A percentile compares a stretch with the other conserved stretches of the same genome.
Conservation (phyloP, 1,139 yeast species). For the Eremothecium gossypii region DNA sequence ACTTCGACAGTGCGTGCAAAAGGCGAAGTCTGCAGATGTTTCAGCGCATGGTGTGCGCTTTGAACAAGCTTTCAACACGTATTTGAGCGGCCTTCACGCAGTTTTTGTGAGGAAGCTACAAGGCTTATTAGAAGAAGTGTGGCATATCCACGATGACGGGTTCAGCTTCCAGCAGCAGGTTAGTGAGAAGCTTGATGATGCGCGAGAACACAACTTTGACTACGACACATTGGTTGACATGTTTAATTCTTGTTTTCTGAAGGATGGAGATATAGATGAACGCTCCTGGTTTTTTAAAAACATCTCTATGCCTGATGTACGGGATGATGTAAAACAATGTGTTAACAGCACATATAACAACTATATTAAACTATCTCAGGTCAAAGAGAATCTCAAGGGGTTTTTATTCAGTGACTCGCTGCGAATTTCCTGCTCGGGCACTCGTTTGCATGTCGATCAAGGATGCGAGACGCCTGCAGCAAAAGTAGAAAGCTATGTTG, state of each 20-base stretch:
- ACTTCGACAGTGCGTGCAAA: slow-evolving; percentile 18
- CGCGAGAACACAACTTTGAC: slow-evolving; percentile 8
- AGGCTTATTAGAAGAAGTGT: slow-evolving; percentile 17
- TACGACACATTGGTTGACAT: slow-evolving; percentile 15
- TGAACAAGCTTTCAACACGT: slow-evolving; percentile 21
- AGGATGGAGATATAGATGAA: slow-evolving; percentile 16
- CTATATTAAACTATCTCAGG: slow-evolving; percentile 4
- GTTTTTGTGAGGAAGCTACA: slow-evolving; percentile 15
- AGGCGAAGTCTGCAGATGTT: slow-evolving; percentile 9
- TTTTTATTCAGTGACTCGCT: slow-evolving; percentile 4
- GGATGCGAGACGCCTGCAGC: slow-evolving; percentile 1
- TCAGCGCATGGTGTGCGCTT: slow-evolving; percentile 18
- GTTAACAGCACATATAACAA: slow-evolving; percentile 8
- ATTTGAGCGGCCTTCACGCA: slow-evolving; percentile 22
- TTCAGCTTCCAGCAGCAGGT: slow-evolving; percentile 12
- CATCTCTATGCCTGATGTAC: slow-evolving; percentile 17
- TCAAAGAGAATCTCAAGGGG: slow-evolving; percentile 4
- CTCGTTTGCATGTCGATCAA: neutral
- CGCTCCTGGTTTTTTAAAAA: slow-evolving; percentile 21
- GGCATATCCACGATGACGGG: slow-evolving; percentile 14
- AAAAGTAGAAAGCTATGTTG: slow-evolving; percentile 12
- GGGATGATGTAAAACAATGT: slow-evolving; percentile 15
- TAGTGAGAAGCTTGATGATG: slow-evolving; percentile 10
- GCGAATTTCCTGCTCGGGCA: neutral
- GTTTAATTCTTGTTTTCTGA: slow-evolving; percentile 13